Conservation (phyloP, 805 yeast species). For the Starmerella stellata region DNA sequence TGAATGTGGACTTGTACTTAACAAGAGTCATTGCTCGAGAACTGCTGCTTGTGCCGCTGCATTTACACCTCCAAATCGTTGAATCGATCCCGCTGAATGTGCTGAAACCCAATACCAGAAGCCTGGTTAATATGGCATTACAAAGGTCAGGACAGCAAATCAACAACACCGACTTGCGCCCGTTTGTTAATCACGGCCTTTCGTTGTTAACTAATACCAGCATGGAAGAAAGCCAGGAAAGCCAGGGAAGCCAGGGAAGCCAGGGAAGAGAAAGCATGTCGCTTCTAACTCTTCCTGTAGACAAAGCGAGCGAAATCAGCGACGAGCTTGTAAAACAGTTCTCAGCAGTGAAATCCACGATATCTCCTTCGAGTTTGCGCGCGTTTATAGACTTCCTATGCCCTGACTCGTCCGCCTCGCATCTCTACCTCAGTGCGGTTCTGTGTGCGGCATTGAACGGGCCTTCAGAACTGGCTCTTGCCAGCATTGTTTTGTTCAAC, state of each 20-base stretch:
- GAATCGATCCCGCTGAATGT: constrained; percentile 19
- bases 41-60: constrained; percentile 32
- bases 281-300: too few relatives aligned
- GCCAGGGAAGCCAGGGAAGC: too few relatives aligned
- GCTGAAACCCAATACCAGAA: constrained; percentile 9
- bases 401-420: too few relatives aligned
- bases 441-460: too few relatives aligned
- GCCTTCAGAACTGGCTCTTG: neutral
- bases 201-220: too few relatives aligned
- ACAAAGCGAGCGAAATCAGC: neutral
- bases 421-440: too few relatives aligned
- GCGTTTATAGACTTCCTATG: too few relatives aligned
- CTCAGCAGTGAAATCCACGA: too few relatives aligned
- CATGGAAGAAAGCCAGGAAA: too few relatives aligned
- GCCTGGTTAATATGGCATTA: constrained; percentile 14
- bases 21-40: constrained; percentile 77
- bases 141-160: constrained; percentile 1
- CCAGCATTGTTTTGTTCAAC: neutral
- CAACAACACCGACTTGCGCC: neutral
- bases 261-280: too few relatives aligned
- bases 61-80: constrained; percentile 34
- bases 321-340: neutral
- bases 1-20: constrained; percentile 48
- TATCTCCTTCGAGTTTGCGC: too few relatives aligned
- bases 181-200: neutral